Evolutionary conservation across 2,329 filamentous ascomycete species (phyloP), one percentile per base, ranked within the genome.

Genomic region (Fonsecaea pedrosoi): DNA sequence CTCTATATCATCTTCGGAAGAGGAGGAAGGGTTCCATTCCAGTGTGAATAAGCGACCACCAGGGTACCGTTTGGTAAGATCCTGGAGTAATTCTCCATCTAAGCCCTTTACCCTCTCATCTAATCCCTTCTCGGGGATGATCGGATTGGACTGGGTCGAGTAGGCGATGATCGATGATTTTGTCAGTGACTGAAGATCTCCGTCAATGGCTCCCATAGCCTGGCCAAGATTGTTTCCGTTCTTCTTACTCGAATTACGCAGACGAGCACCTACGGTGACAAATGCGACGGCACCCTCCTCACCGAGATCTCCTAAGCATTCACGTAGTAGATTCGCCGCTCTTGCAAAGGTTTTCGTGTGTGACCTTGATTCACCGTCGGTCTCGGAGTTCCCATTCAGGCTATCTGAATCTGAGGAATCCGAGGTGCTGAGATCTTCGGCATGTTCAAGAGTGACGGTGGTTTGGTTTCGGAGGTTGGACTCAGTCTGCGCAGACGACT

Each of bases 21-120:
- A 81, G 0, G 80, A 82, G 79, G 78, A 70, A 82, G 80, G 1
- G 74, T 38, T 65, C 38, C 32, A 77, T 55, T 83, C 80, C 64
- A 83, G 82, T 1, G 80, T 81, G 81, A 81, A 84, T 1, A 84
- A 70, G 57, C 82, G 82, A 12, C 82, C 82, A 60, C 79, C 78
- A 4, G 80, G 79, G 65, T 83, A 83, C n/a, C 80, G 78, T 30
- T 75, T 76, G 9, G 83, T 72, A 12, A 83, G 72, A 13, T 50
- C 55, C n/a, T 65, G 53, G 6, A 71, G 55, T 30, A 63, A 57
- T 32, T 62, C 62, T 10, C 56, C 65, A 40, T 65, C 60, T n/a
- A 70, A 21, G 3, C 25, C 59, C 21, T 40, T 34, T 9, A 40
- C 30, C 2, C 38, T 59, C 13, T 57, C 59, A n/a, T 57, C 48